Percentiles rank a stretch among this genome's conserved stretches.
Conservation (phyloP, 2,329 filamentous ascomycete genomes). For the Nigrospora oryzae region DNA sequence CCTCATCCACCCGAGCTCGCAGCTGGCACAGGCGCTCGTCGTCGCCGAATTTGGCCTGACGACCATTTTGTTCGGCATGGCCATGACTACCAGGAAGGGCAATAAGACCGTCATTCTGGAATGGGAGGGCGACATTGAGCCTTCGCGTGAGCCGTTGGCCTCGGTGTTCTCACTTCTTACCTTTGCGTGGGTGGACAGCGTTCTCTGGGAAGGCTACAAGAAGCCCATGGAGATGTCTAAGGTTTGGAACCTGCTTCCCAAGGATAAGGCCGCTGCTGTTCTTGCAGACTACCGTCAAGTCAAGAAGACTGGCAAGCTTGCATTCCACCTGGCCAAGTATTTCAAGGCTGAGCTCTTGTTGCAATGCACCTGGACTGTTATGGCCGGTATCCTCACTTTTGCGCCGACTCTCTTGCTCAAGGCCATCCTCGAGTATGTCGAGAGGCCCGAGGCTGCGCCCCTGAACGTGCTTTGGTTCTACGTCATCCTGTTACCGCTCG, state of each 20-base stretch:
- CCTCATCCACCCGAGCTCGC: conserved; percentile 66
- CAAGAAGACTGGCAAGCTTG: conserved; percentile 71
- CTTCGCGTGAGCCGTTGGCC: conserved; percentile 77
- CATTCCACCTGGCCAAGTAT: conserved; percentile 74
- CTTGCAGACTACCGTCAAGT: conserved; percentile 76
- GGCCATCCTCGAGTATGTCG: conserved; percentile 89
- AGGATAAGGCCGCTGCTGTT: conserved; percentile 77
- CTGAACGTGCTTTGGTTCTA: conserved; percentile 91
- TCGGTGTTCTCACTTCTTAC: conserved; percentile 83
- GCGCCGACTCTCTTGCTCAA: conserved; percentile 85
- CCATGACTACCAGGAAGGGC: conserved; percentile 77
- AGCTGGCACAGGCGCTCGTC: conserved; percentile 52
- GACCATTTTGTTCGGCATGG: conserved; percentile 66
- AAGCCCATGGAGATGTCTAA: conserved; percentile 73
- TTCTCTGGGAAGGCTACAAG: conserved; percentile 84
- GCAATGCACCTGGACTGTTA: conserved; percentile 72
- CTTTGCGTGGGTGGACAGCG: conserved; percentile 83
- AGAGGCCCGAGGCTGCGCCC: conserved; percentile 67
- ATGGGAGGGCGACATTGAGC: conserved; percentile 81
- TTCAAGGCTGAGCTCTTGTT: conserved; percentile 70
- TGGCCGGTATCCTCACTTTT: conserved; percentile 80
- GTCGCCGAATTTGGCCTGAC: conserved; percentile 68
- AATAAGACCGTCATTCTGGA: conserved; percentile 85
- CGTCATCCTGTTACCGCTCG: conserved; percentile 79
- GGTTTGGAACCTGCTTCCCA: conserved; percentile 86